Evolutionary conservation across 139 green algal species (phyloP), one percentile per base, ranked within the genome.

Genomic region (Trebouxia sp.): DNA sequence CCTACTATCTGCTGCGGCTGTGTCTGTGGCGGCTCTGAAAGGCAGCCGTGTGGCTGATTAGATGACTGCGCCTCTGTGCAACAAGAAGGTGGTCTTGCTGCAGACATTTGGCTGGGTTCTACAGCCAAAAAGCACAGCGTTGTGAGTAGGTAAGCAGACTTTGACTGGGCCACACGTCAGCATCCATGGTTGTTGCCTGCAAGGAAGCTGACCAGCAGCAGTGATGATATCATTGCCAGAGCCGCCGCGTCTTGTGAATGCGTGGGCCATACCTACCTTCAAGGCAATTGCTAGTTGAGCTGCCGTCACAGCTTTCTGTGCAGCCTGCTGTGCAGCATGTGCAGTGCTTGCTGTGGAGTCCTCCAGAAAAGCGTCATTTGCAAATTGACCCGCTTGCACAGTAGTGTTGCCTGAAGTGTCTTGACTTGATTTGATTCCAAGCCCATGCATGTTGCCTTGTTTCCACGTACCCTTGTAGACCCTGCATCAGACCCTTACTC

Each of bases 401-500:
- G 11, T 17, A 53, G 14, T 45, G 20, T 28, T 24, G 37, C 15
- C 35, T n/a, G 3, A 24, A 22, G 42, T 8, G 32, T 72, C 35
- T 45, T 17, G 11, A 4, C 11, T 30, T 5, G 38, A 28, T 14
- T 72, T 72, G 62, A 72, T 30, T 32, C 62, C 62, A 41, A 32
- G 43, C 4, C 62, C 62, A 72, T 72, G 62, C 62, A 72, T 72
- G 5, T 72, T 72, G 11, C 43, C 62, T 8, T 43, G 62, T 26
- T 72, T 14, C 62, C 62, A 72, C 32, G 35, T 35, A 4, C 62
- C 62, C 28, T 43, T 43, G 32, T 28, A 72, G 28, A 5, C 26
- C 35, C 62, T 72, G 62, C 14, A 72, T 28, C 28, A 24, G 22
- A 28, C 8, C 3, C 51, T 65, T 1, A 65, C 20, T 24, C 28